Base-by-base conservation (phyloP, 2,329 filamentous ascomycete genomes). In the Diaporthe sp. region DNA sequence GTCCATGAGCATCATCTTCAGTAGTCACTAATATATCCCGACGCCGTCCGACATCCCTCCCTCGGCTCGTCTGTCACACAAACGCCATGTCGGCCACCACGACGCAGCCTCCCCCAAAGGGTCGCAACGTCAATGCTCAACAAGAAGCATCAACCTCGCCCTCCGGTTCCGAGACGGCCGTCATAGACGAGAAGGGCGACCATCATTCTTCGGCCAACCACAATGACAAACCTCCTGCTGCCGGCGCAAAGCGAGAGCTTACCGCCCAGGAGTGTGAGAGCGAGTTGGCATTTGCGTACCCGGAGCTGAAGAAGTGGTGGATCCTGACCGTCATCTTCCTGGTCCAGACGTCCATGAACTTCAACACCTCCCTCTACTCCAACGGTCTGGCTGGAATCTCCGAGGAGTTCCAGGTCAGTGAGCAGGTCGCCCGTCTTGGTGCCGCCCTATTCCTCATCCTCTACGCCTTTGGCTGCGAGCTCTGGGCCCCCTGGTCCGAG, bases 401-500 rank as follows among this genome's bases (percentile, higher is more conserved):
- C 0, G 86, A 92, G 28, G 89, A 95, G 76, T 97, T 94, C 78
- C 79, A 85, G 62, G 92, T 96, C 77, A 93, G 91, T 77, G 85
- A 86, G 39, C 93, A 95, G 82, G 91, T 90, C 5, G 94, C 92
- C 6, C 90, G 94, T 73, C 90, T 91, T 74, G 94, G 94, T 81
- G 93, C 94, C 76, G 93, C 94, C 85, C 90, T 95, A 77, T 97
- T 96, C 85, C 85, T 97, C 53, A 89, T 97, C 70, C 84, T 92
- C 2, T 97, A 97, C 82, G 94, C 94, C 51, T 96, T 97, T 82
- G 95, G 95, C 49, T 97, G 95, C 82, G 95, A 97, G 83, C 88
- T 96, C 0, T 97, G 95, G 95, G 95, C 95, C 0, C 95, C 95
- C 0, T 97, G 94, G 94, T 94, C 91, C 61, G 95, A 97, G 82